phyloP scores from a whole-genome alignment of 768 basidiomycete species.

The Clavulina sp. region DNA sequence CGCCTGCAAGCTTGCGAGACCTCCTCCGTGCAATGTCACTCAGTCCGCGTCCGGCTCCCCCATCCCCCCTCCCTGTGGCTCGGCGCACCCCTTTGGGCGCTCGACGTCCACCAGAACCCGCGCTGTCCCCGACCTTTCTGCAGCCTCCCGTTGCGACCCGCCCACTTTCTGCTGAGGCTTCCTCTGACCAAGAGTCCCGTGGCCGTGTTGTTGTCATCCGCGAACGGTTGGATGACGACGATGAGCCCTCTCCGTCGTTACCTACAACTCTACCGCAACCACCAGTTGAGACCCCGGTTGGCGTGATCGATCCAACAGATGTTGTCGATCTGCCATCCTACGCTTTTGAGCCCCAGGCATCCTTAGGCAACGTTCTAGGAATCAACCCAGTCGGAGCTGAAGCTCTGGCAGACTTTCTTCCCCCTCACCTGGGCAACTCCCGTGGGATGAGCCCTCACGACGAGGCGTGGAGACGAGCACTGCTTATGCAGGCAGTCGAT shows the following conservation, averaged over 20 bases:
- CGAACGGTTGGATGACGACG: slow-evolving; percentile 59
- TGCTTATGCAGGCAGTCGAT: slow-evolving; percentile 62
- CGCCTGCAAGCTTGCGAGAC: slow-evolving; percentile 6
- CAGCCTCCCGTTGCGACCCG: slow-evolving; percentile 16
- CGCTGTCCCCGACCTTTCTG: slow-evolving; percentile 7
- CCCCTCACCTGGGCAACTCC: slow-evolving; percentile 5
- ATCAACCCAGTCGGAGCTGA: slow-evolving; percentile 6
- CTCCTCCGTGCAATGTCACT: slow-evolving; percentile 6
- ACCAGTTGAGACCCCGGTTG: slow-evolving; percentile 10
- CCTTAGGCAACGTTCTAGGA: slow-evolving; percentile 3
- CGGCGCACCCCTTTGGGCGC: not conserved
- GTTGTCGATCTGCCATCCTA: slow-evolving; percentile 55
- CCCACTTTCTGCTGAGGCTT: slow-evolving; percentile 19
- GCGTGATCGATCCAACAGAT: slow-evolving; percentile 65
- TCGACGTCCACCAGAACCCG: slow-evolving; percentile 18
- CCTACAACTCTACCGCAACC: not conserved
- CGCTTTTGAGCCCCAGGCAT: slow-evolving; percentile 11
- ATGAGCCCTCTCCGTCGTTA: not conserved
- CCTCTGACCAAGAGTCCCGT: slow-evolving; percentile 21
- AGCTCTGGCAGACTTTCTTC: slow-evolving; percentile 10
- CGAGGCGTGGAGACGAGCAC: slow-evolving; percentile 56
- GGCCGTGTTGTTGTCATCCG: slow-evolving; percentile 68
- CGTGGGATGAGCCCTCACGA: slow-evolving; percentile 22
- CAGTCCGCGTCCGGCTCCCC: not conserved
- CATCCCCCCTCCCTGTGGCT: too few relatives aligned